Evolutionary conservation across 805 yeast genomes (phyloP).

Genomic region (Kuraishia capsulata): DNA sequence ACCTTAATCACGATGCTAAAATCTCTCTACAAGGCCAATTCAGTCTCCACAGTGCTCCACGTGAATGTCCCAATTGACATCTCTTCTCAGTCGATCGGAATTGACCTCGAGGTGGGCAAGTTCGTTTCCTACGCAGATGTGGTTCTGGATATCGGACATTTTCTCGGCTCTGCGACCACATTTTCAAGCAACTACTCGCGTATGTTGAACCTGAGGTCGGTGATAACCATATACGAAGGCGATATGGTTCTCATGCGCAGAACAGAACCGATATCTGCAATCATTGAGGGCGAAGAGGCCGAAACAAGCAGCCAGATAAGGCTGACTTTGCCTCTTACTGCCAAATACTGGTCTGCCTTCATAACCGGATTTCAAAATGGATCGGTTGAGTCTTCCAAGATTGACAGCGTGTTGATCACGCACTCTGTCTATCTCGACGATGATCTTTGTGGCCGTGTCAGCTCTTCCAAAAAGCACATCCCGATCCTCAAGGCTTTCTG

Average conservation of each 20-base stretch:
- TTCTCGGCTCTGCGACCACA: conserved; percentile 1
- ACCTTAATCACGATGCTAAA: not conserved
- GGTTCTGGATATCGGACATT: conserved; percentile 13
- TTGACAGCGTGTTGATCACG: conserved; percentile 15
- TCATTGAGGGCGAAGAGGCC: conserved; percentile 6
- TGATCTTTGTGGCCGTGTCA: conserved; percentile 9
- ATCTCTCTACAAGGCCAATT: not conserved
- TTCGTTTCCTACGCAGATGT: conserved; percentile 18
- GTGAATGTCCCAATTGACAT: conserved; percentile 1
- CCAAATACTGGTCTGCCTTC: conserved; percentile 21
- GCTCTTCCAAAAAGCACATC: conserved; percentile 6
- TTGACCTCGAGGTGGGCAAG: conserved; percentile 11
- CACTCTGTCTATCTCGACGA: conserved; percentile 20
- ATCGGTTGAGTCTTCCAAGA: conserved; percentile 10
- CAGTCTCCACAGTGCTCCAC: not conserved
- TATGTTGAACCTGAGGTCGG: conserved; percentile 18
- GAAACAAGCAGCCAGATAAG: conserved; percentile 12
- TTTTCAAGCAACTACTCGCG: conserved; percentile 13
- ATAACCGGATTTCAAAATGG: conserved; percentile 22
- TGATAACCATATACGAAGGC: conserved; percentile 14
- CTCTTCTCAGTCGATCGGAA: not conserved
- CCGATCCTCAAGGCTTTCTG: conserved; percentile 21
- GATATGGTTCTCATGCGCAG: conserved; percentile 12
- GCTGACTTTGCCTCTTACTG: conserved; percentile 19
- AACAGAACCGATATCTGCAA: conserved; percentile 21